These are phyloP conservation scores for Stephania yunnanensis DNA, from an alignment of 164 flowering plant genomes.

Conservation along the genomic window DNA sequence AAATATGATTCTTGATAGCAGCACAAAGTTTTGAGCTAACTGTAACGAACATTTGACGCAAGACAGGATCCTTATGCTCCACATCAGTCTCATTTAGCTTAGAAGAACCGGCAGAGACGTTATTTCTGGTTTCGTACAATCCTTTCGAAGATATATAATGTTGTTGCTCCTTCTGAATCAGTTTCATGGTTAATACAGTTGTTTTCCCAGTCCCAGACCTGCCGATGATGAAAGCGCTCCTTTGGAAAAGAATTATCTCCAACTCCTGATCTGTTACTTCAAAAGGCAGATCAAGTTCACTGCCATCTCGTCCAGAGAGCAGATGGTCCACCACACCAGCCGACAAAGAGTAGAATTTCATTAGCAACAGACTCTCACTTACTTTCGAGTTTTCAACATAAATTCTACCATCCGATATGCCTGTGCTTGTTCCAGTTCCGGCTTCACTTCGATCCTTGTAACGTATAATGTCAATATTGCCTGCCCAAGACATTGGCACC, in stretches of 20 bases:
- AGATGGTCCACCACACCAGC: constrained; percentile 49
- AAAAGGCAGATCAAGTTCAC: constrained; percentile 73
- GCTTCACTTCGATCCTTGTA: constrained; percentile 23
- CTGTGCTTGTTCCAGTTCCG: constrained; percentile 11
- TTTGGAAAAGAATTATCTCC: constrained; percentile 46
- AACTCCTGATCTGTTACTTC: constrained; percentile 63
- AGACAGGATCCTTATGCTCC: constrained; percentile 5
- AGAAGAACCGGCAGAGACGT: background rate
- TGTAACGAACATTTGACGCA: constrained; percentile 77
- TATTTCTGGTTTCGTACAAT: constrained; percentile 9
- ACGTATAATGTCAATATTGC: constrained; percentile 27
- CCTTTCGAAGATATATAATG: constrained; percentile 34
- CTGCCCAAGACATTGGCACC: constrained; percentile 58
- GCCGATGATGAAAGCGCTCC: constrained; percentile 64
- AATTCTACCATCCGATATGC: constrained; percentile 21
- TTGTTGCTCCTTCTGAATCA: constrained; percentile 45
- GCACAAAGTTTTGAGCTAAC: constrained; percentile 70
- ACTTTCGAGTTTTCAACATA: constrained; percentile 65
- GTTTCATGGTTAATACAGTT: constrained; percentile 66
- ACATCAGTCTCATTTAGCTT: constrained; percentile 3
- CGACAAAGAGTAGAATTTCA: constrained; percentile 81
- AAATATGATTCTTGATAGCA: constrained; percentile 57
- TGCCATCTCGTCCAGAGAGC: constrained; percentile 50
- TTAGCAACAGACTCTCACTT: constrained; percentile 60
- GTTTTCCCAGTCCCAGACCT: constrained; percentile 93